Evolutionary conservation across 2,329 filamentous ascomycete species (phyloP), one percentile per base, ranked within the genome.

Genomic region (Penicillium nordicum): DNA sequence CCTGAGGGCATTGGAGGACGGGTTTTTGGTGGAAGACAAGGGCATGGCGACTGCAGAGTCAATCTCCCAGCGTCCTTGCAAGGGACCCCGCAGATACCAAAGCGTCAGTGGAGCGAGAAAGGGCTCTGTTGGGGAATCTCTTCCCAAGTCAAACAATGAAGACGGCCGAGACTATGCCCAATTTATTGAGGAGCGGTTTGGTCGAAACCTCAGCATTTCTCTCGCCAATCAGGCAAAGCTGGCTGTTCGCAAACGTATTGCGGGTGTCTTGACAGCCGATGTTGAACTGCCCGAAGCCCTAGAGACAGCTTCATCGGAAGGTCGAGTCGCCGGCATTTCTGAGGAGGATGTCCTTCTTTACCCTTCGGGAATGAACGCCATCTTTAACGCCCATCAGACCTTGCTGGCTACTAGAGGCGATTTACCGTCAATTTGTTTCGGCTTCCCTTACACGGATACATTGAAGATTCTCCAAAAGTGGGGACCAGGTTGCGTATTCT

Each of bases 371-470:
- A 99, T 99, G 92, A 97, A 91, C 68, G 86, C 93, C 50, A 97
- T 99, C 43, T 99, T 91, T 77, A 91, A 90, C 65, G 83, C 89
- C 0, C 94, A 99, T 71, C 86, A 88, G 47, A 84, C 84, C 42
- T 78, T 97, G 49, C 78, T 93, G 60, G 78, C 79, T 50, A 81
- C 84, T 0, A 84, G 87, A 37, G 85, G 86, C 3, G 77, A 80
- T 8, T 70, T 84, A 57, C 89, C 90, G 74, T 95, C 91, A 72
- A 86, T 99, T 69, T 92, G 88, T 68, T 97, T 91, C 68, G 94
- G 94, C n/a, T 99, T 99, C 66, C 92, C 94, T 0, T 99, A 99
- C 66, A 90, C 97, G 50, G 94, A 99, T 74, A 97, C 94, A 0
- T 82, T 97, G 53, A 99, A 99, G 72, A 90, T 97, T 48, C 79